Percentiles rank a stretch among this genome's conserved stretches.
Evolutionary conservation across 371 early-diverging fungal genomes (phyloP).

Genomic region (Apophysomyces sp.): DNA sequence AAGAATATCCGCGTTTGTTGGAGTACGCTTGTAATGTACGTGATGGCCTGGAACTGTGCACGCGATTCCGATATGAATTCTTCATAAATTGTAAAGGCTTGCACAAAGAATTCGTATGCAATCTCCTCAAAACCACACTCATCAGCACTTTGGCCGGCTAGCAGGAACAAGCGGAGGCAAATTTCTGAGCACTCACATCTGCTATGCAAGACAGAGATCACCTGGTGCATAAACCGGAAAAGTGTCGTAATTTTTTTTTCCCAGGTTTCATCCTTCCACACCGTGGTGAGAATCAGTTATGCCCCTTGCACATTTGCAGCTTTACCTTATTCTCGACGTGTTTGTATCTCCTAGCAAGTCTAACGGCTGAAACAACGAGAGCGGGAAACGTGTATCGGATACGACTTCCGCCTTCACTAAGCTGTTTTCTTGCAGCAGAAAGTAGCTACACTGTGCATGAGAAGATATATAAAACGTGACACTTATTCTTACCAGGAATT

Average conservation of each 20-base stretch:
- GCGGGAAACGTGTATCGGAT: conserved; percentile 88
- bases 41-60: conserved; percentile 83
- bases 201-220: conserved; percentile 62
- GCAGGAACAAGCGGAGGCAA: conserved; percentile 74
- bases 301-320: neutral
- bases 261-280: conserved; percentile 55
- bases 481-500: conserved; percentile 51
- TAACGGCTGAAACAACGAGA: conserved; percentile 67
- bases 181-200: conserved; percentile 71
- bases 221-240: conserved; percentile 75
- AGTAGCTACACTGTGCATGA: conserved; percentile 49
- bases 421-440: conserved; percentile 73
- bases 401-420: conserved; percentile 83
- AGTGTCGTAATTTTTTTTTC: conserved; percentile 63
- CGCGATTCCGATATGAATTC: conserved; percentile 85
- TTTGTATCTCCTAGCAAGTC: conserved; percentile 65
- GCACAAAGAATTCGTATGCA: conserved; percentile 90
- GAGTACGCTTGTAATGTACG: conserved; percentile 78
- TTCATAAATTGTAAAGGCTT: conserved; percentile 92
- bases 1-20: conserved; percentile 75
- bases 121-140: conserved; percentile 83
- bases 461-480: neutral
- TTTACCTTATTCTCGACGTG: conserved; percentile 41
- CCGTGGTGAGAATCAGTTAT: neutral
- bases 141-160: conserved; percentile 81